Percentiles rank a stretch among this genome's conserved stretches.
Evolutionary conservation across 1,284 basidiomycete species (phyloP).

Genomic region (Schizophyllum commune): DNA sequence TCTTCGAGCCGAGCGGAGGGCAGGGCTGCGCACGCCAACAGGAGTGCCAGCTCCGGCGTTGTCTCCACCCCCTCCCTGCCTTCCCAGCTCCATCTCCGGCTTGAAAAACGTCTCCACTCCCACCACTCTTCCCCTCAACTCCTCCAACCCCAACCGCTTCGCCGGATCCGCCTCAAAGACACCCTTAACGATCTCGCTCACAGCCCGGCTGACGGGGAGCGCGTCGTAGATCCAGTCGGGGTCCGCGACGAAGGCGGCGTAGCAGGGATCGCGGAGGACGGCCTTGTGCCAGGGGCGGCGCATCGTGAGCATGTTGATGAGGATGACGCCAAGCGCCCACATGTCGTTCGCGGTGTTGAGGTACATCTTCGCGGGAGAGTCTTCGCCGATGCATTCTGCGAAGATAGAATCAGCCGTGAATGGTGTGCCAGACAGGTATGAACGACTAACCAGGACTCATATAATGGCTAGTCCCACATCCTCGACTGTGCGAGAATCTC

Average conservation of each 20-base stretch:
- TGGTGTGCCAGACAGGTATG: too few species aligned
- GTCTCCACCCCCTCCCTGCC: neutral
- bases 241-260: slow-evolving; percentile 60
- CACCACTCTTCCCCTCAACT: slow-evolving; percentile 53
- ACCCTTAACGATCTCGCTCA: slow-evolving; percentile 47
- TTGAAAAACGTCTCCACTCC: slow-evolving; percentile 63
- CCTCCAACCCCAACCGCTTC: slow-evolving; percentile 47
- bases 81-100: slow-evolving; percentile 39
- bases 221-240: slow-evolving; percentile 59
- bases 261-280: slow-evolving; percentile 63
- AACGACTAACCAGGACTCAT: slow-evolving; percentile 69
- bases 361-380: neutral
- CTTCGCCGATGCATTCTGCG: neutral
- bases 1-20: neutral
- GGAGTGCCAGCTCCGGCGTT: too few species aligned
- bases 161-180: slow-evolving; percentile 51
- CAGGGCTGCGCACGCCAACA: neutral
- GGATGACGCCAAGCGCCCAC: neutral
- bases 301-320: neutral
- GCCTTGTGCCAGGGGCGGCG: slow-evolving; percentile 43
- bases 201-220: slow-evolving; percentile 60
- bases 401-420: neutral
- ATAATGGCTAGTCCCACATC: slow-evolving; percentile 77
- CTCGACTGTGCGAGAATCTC: slow-evolving; percentile 58
- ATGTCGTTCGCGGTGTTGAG: slow-evolving; percentile 37